phyloP scores from a whole-genome alignment of 2,329 filamentous ascomycete species.

The Hymenoscyphus repandus region DNA sequence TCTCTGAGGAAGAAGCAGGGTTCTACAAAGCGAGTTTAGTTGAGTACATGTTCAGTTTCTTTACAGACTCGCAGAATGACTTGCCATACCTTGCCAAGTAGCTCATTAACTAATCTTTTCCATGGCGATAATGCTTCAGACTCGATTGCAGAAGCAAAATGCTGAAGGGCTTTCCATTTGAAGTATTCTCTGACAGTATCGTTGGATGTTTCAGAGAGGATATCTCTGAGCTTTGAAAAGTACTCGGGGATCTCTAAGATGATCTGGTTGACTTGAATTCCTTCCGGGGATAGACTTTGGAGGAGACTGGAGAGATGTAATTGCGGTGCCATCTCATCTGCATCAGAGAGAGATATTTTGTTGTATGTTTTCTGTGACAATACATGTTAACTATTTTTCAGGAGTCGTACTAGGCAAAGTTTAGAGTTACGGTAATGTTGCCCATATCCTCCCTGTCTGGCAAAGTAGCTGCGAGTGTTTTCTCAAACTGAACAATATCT shows the following conservation, averaged over 20 bases:
- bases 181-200: conserved; percentile 57
- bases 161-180: conserved; percentile 56
- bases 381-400: conserved; percentile 55
- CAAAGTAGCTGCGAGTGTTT: neutral
- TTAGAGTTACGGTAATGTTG: neutral
- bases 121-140: conserved; percentile 55
- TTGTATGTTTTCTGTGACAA: conserved; percentile 57
- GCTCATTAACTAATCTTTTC: conserved; percentile 51
- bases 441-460: neutral
- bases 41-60: conserved; percentile 6
- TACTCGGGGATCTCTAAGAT: neutral
- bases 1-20: conserved; percentile 54
- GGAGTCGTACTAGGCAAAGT: conserved; percentile 31
- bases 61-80: neutral
- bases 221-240: neutral
- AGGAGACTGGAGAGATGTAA: conserved; percentile 50
- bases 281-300: conserved; percentile 42
- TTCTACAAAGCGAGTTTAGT: conserved; percentile 40
- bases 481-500: neutral
- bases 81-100: conserved; percentile 46
- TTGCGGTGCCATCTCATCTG: conserved; percentile 48
- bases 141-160: conserved; percentile 48
- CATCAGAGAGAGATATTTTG: conserved; percentile 51
- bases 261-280: neutral
- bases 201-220: conserved; percentile 43